Percentiles rank a stretch among this genome's conserved stretches.
Conservation (phyloP, 1,139 yeast genomes). For the Eremothecium coryli region DNA sequence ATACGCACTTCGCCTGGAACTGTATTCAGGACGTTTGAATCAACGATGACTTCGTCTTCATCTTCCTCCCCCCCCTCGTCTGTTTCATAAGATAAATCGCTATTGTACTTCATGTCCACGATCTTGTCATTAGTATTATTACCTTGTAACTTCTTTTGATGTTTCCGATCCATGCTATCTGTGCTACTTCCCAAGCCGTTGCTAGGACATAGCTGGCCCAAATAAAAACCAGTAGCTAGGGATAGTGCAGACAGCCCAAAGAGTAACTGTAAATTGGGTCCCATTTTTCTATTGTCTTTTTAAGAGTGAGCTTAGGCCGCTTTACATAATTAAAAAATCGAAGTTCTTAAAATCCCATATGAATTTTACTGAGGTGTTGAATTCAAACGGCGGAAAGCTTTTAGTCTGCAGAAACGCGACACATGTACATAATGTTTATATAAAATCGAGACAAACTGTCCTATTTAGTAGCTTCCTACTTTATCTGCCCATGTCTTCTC, state of each 20-base stretch:
- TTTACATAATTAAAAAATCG: no score
- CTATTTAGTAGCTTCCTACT: constrained; percentile 21
- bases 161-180: neutral
- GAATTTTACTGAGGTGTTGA: no score
- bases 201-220: constrained; percentile 17
- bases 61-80: constrained; percentile 14
- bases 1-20: constrained; percentile 74
- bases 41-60: constrained; percentile 47
- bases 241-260: constrained; percentile 19
- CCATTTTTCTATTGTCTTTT: neutral
- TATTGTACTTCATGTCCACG: no score
- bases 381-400: no score
- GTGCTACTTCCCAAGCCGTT: neutral
- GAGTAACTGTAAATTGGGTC: constrained; percentile 7
- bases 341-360: no score
- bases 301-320: no score
- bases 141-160: neutral
- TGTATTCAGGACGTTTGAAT: constrained; percentile 49
- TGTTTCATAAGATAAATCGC: constrained; percentile 13
- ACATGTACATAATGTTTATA: no score
- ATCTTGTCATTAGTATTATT: no score
- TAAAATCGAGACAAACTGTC: no score
- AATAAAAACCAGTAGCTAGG: constrained; percentile 23
- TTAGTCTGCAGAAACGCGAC: no score
- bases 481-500: constrained; percentile 60